Percentiles rank a stretch among this genome's conserved stretches.
phyloP scores from a whole-genome alignment of 768 basidiomycete genomes.

The Boletus pseudo-olivaceus region DNA sequence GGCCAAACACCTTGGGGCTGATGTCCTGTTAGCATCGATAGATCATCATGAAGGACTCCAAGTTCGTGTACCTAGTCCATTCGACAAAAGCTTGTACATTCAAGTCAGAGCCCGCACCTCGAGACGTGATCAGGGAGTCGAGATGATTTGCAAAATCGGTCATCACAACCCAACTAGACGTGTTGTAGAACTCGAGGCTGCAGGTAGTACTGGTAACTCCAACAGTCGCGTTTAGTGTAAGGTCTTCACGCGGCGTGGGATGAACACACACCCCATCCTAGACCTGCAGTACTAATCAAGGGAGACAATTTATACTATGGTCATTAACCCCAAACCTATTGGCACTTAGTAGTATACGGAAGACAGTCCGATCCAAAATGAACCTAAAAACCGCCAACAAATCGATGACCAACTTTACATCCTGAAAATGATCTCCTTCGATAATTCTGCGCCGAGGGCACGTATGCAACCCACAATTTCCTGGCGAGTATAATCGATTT shows the following conservation, averaged over 20 bases:
- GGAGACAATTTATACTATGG: background rate
- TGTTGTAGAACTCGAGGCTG: background rate
- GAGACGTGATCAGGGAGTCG: slow-evolving; percentile 17
- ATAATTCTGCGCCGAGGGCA: slow-evolving; percentile 42
- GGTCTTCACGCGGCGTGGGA: slow-evolving; percentile 3
- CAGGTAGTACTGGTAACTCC: background rate
- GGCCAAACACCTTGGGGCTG: slow-evolving; percentile 14
- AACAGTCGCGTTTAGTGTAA: background rate
- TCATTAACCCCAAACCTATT: background rate
- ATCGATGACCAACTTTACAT: slow-evolving; percentile 10
- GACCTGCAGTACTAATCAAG: background rate
- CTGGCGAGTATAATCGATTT: slow-evolving; percentile 25
- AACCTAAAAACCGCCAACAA: background rate
- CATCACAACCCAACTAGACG: slow-evolving; percentile 15
- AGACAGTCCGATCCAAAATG: background rate
- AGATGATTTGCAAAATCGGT: slow-evolving; percentile 22
- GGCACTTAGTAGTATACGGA: background rate
- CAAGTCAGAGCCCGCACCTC: slow-evolving; percentile 7
- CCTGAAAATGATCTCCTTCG: slow-evolving; percentile 39
- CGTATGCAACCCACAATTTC: slow-evolving; percentile 42
- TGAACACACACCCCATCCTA: background rate
- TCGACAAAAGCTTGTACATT: slow-evolving; percentile 16
- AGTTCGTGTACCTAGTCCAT: slow-evolving; percentile 24
- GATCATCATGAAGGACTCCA: background rate
- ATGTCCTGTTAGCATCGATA: slow-evolving; percentile 14